A percentile compares a stretch with the other conserved stretches of the same genome.
Evolutionary conservation across 306 rosid species (phyloP).

Genomic region (Neltuma alba): DNA sequence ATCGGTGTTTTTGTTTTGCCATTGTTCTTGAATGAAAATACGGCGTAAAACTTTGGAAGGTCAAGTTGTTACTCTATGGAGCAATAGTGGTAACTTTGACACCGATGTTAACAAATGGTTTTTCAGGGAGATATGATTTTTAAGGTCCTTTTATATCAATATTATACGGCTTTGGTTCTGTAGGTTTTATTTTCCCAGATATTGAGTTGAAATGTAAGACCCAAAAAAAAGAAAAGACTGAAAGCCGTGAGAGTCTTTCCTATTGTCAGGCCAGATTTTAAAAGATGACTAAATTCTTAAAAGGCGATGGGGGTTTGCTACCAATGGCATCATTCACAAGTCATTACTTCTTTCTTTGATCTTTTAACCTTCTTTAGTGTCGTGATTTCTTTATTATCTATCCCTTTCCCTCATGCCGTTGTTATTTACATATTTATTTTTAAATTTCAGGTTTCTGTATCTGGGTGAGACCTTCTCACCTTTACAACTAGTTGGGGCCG

Average conservation of each 20-base stretch:
- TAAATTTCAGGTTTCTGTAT: constrained; percentile 69
- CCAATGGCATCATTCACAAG: constrained; percentile 18
- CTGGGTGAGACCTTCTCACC: constrained; percentile 92
- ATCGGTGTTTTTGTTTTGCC: neutral
- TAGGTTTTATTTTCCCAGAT: neutral
- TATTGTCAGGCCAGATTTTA: neutral
- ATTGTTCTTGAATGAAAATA: neutral
- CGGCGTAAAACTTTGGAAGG: neutral
- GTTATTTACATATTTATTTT: constrained; percentile 29
- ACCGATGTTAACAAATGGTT: neutral
- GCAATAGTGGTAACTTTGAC: neutral
- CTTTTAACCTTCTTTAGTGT: neutral
- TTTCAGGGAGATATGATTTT: neutral
- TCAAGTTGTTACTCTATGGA: neutral
- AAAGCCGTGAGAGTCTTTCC: constrained; percentile 1
- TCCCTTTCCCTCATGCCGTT: neutral
- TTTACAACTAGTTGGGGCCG: constrained; percentile 85
- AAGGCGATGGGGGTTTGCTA: neutral
- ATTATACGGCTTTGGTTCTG: neutral
- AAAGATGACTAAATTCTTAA: neutral
- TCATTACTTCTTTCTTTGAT: neutral
- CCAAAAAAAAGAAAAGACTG: neutral
- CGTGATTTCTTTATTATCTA: neutral
- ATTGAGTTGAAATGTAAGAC: neutral
- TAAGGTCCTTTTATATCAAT: neutral